Evolutionary conservation across 169 alveolate species (phyloP).

Genomic region (Plasmodium billcollinsi): DNA sequence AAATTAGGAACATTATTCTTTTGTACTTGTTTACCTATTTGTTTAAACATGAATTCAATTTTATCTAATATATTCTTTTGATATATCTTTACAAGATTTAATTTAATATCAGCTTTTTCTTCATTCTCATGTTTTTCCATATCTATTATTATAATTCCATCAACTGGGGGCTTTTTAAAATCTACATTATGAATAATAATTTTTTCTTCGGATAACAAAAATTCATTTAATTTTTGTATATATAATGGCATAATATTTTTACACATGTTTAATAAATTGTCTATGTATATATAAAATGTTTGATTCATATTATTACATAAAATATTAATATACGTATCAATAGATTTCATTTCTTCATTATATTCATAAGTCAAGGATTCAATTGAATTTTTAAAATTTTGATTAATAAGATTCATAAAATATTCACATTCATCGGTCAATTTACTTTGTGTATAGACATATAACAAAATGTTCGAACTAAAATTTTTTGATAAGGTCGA

Average conservation of each 20-base stretch:
- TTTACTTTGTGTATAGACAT: slow-evolving; percentile 65
- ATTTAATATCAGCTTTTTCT: not conserved
- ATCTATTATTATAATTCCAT: not conserved
- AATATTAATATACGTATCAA: slow-evolving; percentile 22
- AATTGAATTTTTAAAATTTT: slow-evolving; percentile 58
- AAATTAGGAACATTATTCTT: not conserved
- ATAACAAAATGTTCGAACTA: slow-evolving; percentile 37
- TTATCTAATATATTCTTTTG: not conserved
- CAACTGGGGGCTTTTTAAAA: slow-evolving; percentile 45
- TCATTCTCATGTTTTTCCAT: not conserved
- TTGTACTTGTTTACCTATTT: not conserved
- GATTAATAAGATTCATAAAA: slow-evolving; percentile 38
- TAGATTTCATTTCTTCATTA: slow-evolving; percentile 17
- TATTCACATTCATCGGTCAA: slow-evolving; percentile 72
- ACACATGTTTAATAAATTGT: slow-evolving; percentile 24
- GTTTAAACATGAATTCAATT: not conserved
- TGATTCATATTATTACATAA: slow-evolving; percentile 49
- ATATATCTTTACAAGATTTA: not conserved
- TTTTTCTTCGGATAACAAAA: slow-evolving; percentile 27
- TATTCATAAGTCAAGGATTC: slow-evolving; percentile 36
- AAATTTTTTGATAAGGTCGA: slow-evolving; percentile 27
- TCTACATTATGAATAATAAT: slow-evolving; percentile 15
- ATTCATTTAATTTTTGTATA: slow-evolving; percentile 24
- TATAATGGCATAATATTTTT: slow-evolving; percentile 43
- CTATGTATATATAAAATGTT: slow-evolving; percentile 7